Base-by-base conservation (phyloP, 306 rosid genomes). In the Malus fusca region DNA sequence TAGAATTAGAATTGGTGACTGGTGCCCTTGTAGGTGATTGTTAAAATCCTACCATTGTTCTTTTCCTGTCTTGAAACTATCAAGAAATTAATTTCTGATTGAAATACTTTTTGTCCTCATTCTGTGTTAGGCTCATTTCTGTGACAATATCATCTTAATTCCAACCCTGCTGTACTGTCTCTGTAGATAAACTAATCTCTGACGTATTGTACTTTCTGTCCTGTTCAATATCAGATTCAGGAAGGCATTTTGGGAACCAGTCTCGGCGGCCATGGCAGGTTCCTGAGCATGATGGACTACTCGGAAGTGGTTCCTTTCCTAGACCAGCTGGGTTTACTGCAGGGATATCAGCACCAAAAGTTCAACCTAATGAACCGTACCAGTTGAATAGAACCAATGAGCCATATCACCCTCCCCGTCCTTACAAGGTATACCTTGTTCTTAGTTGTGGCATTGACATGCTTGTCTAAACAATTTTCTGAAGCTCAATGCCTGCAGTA, bases 211-310 rank as follows among this genome's bases (percentile, higher is more conserved):
- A 31, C 74, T 58, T 74, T 25, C 70, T 70, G 56, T 56, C 81
- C 72, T 44, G 52, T 75, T 81, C 53, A 68, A 79, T 84, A 51
- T 76, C 89, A 90, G 99, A 95, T 76, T 82, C 92, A 48, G 92
- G 91, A 76, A 89, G 83, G 85, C 89, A 85, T 30, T 64, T 84
- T 74, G 90, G 92, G 77, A 91, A 84, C 77, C 96, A 86, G 60
- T 76, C 97, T 72, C 85, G 87, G 51, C 90, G 87, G 70, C 68
- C 99, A 80, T 82, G 85, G 87, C 97, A 92, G 85, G 90, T 82
- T 79, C 97, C 93, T 65, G 99, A 95, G 86, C 99, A 95, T 81
- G 99, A 95, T 82, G 99, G 99, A 52, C 99, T 95, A 84, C 92
- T 95, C 18, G 99, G 99, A 30, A 95, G 99, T 85, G 99, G 99